Percentiles rank a stretch among this genome's conserved stretches.
Evolutionary conservation across 495 filamentous ascomycete genomes (phyloP).

Genomic region (Patellaria atrata): DNA sequence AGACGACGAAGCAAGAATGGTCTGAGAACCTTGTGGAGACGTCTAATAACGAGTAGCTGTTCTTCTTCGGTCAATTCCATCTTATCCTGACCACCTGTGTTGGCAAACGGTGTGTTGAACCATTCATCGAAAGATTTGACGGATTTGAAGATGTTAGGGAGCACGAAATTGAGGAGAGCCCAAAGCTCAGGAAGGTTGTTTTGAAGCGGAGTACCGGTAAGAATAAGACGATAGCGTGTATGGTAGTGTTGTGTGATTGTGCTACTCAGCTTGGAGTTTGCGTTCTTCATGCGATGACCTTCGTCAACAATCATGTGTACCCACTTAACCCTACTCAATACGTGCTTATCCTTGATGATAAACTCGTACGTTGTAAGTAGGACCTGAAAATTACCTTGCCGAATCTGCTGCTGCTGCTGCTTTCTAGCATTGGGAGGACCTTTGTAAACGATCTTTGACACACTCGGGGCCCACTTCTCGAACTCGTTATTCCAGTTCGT

Average conservation of each 20-base stretch:
- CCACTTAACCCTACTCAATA: slow-evolving; percentile 96
- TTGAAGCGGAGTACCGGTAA: slow-evolving; percentile 93
- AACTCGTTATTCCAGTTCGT: slow-evolving; percentile 99
- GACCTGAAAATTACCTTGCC: slow-evolving; percentile 90
- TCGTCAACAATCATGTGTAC: slow-evolving; percentile 99
- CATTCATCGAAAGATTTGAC: slow-evolving; percentile 98
- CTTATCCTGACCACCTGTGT: slow-evolving; percentile 93
- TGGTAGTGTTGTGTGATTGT: slow-evolving; percentile 90
- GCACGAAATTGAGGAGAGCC: slow-evolving; percentile 94
- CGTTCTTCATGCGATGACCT: slow-evolving; percentile 99
- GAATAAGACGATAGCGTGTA: slow-evolving; percentile 86
- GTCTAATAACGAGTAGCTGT: slow-evolving; percentile 92
- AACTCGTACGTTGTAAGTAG: slow-evolving; percentile 96
- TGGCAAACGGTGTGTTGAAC: slow-evolving; percentile 99
- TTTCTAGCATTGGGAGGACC: slow-evolving; percentile 82
- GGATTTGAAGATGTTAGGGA: slow-evolving; percentile 98
- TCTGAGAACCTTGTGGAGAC: slow-evolving; percentile 91
- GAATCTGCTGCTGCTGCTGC: slow-evolving; percentile 81
- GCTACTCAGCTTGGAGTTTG: slow-evolving; percentile 89
- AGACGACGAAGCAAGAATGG: slow-evolving; percentile 96
- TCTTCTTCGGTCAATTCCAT: slow-evolving; percentile 99
- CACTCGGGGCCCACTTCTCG: slow-evolving; percentile 92
- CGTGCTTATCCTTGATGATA: slow-evolving; percentile 94
- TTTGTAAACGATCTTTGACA: slow-evolving; percentile 86
- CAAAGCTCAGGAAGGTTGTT: slow-evolving; percentile 95